Base-by-base conservation (phyloP, 1,284 basidiomycete genomes). In the Marasmius tenuissimus region DNA sequence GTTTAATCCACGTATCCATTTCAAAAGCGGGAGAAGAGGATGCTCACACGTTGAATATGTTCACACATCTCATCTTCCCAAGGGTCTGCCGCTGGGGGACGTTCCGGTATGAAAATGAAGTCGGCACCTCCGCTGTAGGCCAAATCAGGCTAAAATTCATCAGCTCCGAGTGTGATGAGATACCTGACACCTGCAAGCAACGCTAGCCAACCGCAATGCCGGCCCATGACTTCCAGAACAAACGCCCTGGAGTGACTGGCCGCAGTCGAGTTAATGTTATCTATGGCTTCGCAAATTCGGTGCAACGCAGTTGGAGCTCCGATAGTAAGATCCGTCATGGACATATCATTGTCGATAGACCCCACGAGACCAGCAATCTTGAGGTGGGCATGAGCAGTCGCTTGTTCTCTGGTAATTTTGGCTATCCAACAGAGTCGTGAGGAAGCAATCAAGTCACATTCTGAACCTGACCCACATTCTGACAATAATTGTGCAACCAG, bases 321-420 rank as follows among this genome's bases (percentile, higher is more conserved):
- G 69, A 99, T 98, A 6, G 97, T 99, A 68, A 98, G 77, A 76
- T 98, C 96, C 34, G 97, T 98, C 85, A 97, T 85, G 22, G 93
- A 92, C 95, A 99, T 97, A 75, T 99, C 97, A 72, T 99, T 99
- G 79, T 99, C 97, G 74, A 99, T 98, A 4, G 94, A 97, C 49
- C 97, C 97, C 57, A 99, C 97, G 33, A 99, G 87, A 48, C 97
- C 97, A 67, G 96, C 97, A 70, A 99, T 98, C 76, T 89, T 94
- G 67, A 99, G 89, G 69, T 98, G 92, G 7, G 85, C 81, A 71
- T 96, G 91, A 9, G 79, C 78, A 47, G 81, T 73, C 33, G 85
- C 83, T 72, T 98, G 92, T 56, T 87, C 88, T 34, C 87, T 80
- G 0, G 87, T 87, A 73, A 98, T 98, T 65, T 83, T 81, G 63